These are phyloP conservation scores for Aurifilum marmelostoma DNA, from an alignment of 2,329 filamentous ascomycete genomes.

Conservation along the genomic window DNA sequence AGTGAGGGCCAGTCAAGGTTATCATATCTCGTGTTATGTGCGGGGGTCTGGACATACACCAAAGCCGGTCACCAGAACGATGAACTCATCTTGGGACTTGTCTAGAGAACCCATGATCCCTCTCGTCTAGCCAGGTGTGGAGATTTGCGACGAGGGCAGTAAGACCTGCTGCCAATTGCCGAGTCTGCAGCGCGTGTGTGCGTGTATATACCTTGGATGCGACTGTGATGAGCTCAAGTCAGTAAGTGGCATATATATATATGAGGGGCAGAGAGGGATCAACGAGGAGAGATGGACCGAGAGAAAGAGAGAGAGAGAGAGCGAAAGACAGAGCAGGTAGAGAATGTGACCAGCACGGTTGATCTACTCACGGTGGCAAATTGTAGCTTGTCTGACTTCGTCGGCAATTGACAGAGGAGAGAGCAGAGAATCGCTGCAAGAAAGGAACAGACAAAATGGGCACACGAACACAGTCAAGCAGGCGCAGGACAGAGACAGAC, in stretches of 20 bases:
- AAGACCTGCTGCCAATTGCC: background rate
- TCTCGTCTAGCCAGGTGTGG: background rate
- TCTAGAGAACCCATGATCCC: slow-evolving; percentile 36
- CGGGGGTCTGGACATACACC: slow-evolving; percentile 47
- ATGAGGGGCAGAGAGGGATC: background rate
- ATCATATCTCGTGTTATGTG: background rate
- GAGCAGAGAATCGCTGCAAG: background rate
- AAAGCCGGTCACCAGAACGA: slow-evolving; percentile 65
- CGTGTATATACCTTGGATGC: background rate
- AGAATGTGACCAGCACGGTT: background rate
- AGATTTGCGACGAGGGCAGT: background rate
- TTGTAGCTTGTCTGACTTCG: background rate
- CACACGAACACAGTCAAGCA: background rate
- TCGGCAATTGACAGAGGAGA: background rate
- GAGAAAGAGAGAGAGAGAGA: background rate
- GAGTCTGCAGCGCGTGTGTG: background rate
- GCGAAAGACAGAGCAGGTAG: no score
- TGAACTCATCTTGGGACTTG: slow-evolving; percentile 52
- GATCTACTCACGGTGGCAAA: background rate
- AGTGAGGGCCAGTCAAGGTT: no score
- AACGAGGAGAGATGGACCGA: background rate
- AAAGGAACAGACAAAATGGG: background rate
- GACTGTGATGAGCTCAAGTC: background rate
- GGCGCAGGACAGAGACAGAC: background rate
- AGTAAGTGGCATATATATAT: background rate